Evolutionary conservation across 2,329 filamentous ascomycete species (phyloP).

Genomic region (Didymellaceae sp.): DNA sequence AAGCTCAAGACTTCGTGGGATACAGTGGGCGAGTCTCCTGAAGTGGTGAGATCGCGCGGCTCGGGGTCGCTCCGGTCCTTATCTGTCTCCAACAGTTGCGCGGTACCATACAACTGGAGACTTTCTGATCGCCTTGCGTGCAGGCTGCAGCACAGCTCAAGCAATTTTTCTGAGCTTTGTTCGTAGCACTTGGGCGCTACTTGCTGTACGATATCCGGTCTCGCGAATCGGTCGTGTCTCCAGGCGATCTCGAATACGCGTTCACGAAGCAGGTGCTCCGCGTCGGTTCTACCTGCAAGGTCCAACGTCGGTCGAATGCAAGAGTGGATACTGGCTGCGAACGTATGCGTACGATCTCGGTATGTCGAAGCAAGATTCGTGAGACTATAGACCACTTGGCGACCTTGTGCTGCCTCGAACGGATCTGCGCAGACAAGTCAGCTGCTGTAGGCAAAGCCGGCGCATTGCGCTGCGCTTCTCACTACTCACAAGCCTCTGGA

Average conservation of each 20-base stretch:
- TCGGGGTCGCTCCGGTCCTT: constrained; percentile 37
- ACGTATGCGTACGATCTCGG: background rate
- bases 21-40: background rate
- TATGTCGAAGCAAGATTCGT: background rate
- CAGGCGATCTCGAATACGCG: background rate
- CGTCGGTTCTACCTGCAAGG: no score
- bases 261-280: no score
- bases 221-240: background rate
- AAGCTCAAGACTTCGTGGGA: no score
- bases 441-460: background rate
- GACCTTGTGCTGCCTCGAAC: background rate
- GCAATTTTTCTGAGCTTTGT: background rate
- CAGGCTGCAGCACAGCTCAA: constrained; percentile 14
- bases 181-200: no score
- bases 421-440: constrained; percentile 3
- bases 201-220: background rate
- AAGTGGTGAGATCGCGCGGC: constrained; percentile 28
- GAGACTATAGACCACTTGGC: no score
- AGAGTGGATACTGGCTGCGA: background rate
- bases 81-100: constrained; percentile 40
- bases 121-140: constrained; percentile 19
- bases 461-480: background rate
- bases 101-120: constrained; percentile 25
- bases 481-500: background rate
- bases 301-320: no score